phyloP scores from a whole-genome alignment of 345 rosid species.

The Arabis alpina region DNA sequence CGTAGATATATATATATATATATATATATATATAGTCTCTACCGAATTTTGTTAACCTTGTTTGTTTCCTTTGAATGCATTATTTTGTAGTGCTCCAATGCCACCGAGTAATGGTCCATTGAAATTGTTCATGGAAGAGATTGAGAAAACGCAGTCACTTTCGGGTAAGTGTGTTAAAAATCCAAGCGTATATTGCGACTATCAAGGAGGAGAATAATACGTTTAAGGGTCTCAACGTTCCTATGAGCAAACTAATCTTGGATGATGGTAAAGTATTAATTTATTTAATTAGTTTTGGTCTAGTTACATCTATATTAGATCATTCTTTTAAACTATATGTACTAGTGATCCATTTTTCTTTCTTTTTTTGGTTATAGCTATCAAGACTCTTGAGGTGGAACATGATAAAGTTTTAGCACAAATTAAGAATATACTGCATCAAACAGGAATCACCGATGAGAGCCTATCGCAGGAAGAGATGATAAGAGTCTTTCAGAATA shows the following conservation, averaged over 20 bases:
- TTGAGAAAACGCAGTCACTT: not conserved
- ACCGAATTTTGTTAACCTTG: no score
- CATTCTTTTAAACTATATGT: not conserved
- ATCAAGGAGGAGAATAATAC: slow-evolving; percentile 5
- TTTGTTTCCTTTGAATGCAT: no score
- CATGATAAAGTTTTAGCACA: not conserved
- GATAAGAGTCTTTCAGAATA: not conserved
- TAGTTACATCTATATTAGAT: no score
- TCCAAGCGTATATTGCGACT: not conserved
- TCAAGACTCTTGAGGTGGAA: slow-evolving; percentile 2
- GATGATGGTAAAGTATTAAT: slow-evolving; percentile 21
- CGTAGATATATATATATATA: no score
- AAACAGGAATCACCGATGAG: not conserved
- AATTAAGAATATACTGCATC: not conserved
- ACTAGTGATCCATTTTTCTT: not conserved
- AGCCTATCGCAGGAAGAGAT: not conserved
- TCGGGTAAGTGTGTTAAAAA: not conserved
- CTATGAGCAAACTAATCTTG: not conserved
- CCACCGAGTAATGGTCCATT: not conserved
- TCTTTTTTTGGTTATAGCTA: slow-evolving; percentile 10
- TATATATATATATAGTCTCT: no score
- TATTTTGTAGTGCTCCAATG: not conserved
- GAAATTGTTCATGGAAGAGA: slow-evolving; percentile 2
- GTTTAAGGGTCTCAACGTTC: not conserved
- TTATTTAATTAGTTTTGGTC: not conserved